Evolutionary conservation across 2,329 filamentous ascomycete genomes (phyloP).

Genomic region (Capronia epimyces): DNA sequence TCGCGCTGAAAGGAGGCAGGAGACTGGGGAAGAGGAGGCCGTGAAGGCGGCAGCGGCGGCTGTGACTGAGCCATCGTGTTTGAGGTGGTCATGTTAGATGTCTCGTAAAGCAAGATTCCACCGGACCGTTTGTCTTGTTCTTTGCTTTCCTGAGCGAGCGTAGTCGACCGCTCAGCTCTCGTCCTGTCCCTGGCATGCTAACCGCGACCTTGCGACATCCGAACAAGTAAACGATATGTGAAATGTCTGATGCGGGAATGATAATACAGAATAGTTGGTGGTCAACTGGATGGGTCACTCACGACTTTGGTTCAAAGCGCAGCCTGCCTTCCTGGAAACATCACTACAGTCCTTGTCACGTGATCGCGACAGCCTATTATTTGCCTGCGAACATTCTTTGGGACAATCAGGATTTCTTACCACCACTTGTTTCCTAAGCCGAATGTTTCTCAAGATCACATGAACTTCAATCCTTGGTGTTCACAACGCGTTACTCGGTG

Average conservation of each 20-base stretch:
- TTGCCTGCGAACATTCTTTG: not conserved
- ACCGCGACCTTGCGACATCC: constrained; percentile 9
- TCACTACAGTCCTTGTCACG: constrained; percentile 7
- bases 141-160: constrained; percentile 22
- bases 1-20: constrained; percentile 23
- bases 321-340: constrained; percentile 7
- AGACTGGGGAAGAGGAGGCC: constrained; percentile 22
- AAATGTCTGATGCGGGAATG: constrained; percentile 4
- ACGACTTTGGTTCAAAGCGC: constrained; percentile 13
- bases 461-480: too few relatives aligned
- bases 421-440: too few relatives aligned
- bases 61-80: constrained; percentile 26
- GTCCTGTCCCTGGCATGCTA: constrained; percentile 25
- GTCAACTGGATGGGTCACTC: constrained; percentile 12
- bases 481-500: too few relatives aligned
- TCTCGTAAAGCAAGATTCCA: constrained; percentile 8
- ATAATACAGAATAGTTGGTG: constrained; percentile 6
- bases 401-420: too few relatives aligned
- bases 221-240: constrained; percentile 3
- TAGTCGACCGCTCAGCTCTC: constrained; percentile 20
- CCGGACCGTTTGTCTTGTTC: constrained; percentile 12
- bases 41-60: constrained; percentile 20
- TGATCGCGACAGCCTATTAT: constrained; percentile 1
- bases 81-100: constrained; percentile 9
- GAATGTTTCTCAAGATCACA: too few relatives aligned